phyloP scores from a whole-genome alignment of 148 eudicot genomes.

The Bassia scoparia region DNA sequence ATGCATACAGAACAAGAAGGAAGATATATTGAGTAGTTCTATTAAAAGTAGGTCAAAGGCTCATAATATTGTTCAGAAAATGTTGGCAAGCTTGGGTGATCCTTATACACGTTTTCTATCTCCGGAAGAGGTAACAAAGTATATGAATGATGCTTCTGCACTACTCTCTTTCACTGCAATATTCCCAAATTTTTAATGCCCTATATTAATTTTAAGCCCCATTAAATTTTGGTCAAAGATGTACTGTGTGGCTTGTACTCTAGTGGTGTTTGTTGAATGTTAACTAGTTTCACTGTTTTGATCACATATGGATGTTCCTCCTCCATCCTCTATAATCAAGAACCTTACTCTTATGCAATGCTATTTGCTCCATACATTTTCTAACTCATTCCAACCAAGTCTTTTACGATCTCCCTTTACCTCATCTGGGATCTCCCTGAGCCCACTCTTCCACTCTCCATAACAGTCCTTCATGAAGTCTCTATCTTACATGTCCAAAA shows the following conservation, averaged over 20 bases:
- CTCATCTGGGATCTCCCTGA: too few species aligned
- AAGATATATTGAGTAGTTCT: constrained; percentile 56
- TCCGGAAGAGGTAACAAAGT: constrained; percentile 61
- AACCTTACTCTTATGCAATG: too few species aligned
- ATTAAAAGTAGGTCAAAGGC: constrained; percentile 75
- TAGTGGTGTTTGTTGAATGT: not conserved
- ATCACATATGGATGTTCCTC: too few species aligned
- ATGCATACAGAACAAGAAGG: constrained; percentile 62
- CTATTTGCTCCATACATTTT: too few species aligned
- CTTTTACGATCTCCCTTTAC: too few species aligned
- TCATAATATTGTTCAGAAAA: constrained; percentile 65
- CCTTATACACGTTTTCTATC: constrained; percentile 86
- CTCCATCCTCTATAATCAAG: too few species aligned
- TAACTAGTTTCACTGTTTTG: not conserved
- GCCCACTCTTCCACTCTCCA: too few species aligned
- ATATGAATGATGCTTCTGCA: not conserved
- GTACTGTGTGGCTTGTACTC: too few species aligned
- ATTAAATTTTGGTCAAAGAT: not conserved
- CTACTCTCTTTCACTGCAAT: not conserved
- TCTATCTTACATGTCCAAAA: too few species aligned
- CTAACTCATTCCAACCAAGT: too few species aligned
- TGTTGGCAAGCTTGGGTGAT: constrained; percentile 86
- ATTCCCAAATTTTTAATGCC: not conserved
- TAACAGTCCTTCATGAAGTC: too few species aligned
- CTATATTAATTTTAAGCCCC: not conserved